Evolutionary conservation across 352 stramenopile species (phyloP).

Genomic region (Phytophthora uliginosa): DNA sequence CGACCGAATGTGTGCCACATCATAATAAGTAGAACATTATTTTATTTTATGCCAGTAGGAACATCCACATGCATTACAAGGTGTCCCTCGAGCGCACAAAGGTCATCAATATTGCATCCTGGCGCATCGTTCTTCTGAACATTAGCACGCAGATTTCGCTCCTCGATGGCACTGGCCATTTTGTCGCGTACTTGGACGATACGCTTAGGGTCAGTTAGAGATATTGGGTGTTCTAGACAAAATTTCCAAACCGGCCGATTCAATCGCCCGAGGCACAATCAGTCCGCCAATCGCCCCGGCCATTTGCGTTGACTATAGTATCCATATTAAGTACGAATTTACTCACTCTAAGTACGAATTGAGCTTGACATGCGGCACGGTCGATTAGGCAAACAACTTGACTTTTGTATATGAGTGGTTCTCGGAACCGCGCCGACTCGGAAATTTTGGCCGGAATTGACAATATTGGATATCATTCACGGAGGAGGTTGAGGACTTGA

Average conservation of each 20-base stretch:
- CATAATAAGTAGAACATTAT: neutral
- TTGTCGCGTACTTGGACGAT: neutral
- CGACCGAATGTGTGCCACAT: slow-evolving; percentile 16
- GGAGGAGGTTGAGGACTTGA: neutral
- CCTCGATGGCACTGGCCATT: neutral
- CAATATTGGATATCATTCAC: neutral
- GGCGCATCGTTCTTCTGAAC: neutral
- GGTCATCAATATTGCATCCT: neutral
- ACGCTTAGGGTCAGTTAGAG: neutral
- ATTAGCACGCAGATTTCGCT: neutral
- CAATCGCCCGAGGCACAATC: too few species aligned
- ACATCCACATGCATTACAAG: neutral
- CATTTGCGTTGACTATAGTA: too few species aligned
- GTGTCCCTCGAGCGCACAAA: neutral
- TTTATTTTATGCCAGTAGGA: neutral
- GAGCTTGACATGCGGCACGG: too few species aligned
- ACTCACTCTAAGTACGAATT: too few species aligned
- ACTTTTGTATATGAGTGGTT: too few species aligned
- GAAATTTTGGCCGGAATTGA: too few species aligned
- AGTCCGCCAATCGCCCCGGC: too few species aligned
- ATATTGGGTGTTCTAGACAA: neutral
- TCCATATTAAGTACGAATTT: too few species aligned
- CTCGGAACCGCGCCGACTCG: too few species aligned
- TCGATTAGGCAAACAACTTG: too few species aligned
- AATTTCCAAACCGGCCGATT: too few species aligned